These are phyloP conservation scores for Lyophyllum semitale DNA, from an alignment of 768 basidiomycete genomes.

Conservation along the genomic window DNA sequence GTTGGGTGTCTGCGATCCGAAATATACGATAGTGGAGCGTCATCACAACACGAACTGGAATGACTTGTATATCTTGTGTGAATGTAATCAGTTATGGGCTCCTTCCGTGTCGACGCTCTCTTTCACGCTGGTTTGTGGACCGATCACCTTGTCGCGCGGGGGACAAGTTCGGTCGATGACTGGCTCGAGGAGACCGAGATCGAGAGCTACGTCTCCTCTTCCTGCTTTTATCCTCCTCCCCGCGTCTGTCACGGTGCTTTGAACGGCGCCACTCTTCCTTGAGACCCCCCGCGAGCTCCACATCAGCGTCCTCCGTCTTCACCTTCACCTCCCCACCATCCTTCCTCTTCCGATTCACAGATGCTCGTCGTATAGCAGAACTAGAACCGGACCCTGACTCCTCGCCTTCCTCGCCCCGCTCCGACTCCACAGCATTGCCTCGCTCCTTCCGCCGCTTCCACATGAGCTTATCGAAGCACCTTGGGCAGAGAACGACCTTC, in stretches of 20 bases:
- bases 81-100: neutral
- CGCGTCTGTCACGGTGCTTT: constrained; percentile 7
- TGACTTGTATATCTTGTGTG: neutral
- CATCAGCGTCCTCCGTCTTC: constrained; percentile 26
- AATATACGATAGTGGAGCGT: too few species aligned
- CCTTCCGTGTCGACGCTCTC: constrained; percentile 7
- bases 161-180: neutral
- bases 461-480: constrained; percentile 82
- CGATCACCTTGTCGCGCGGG: neutral
- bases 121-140: too few species aligned
- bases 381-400: constrained; percentile 42
- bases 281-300: constrained; percentile 26
- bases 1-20: too few species aligned
- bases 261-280: constrained; percentile 33
- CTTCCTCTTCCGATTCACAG: constrained; percentile 51
- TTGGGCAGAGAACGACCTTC: constrained; percentile 83
- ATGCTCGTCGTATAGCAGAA: neutral
- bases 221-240: neutral
- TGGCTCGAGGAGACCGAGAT: constrained; percentile 36
- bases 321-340: constrained; percentile 23
- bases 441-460: constrained; percentile 80
- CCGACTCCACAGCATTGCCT: constrained; percentile 21
- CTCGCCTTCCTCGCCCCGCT: constrained; percentile 23
- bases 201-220: constrained; percentile 30
- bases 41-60: too few species aligned